Conservation (phyloP, 805 yeast species). For the Yarrowia sp. region DNA sequence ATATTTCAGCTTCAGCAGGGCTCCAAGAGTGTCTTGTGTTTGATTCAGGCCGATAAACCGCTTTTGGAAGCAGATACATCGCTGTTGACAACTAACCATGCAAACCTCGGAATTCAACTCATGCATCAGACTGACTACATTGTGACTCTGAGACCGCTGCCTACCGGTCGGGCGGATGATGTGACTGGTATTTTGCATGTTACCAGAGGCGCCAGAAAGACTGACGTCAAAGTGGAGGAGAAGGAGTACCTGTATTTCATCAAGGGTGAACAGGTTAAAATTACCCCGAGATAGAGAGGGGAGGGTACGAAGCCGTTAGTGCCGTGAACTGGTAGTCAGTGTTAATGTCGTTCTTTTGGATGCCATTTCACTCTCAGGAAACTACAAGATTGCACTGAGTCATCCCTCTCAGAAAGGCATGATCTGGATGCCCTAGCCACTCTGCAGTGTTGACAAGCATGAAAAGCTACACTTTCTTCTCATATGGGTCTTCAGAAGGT, state of each 20-base stretch:
- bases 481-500: too few species aligned
- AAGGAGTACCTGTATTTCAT: slow-evolving; percentile 19
- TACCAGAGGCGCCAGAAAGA: slow-evolving; percentile 1
- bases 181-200: slow-evolving; percentile 11
- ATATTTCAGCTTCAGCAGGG: slow-evolving; percentile 7
- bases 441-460: too few species aligned
- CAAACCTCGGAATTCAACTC: slow-evolving; percentile 21
- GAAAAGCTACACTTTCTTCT: too few species aligned
- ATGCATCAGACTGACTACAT: slow-evolving; percentile 17
- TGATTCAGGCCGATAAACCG: slow-evolving; percentile 16
- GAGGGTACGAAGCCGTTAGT: not conserved
- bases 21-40: not conserved
- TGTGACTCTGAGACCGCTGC: slow-evolving; percentile 1
- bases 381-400: too few species aligned
- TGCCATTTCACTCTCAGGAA: too few species aligned
- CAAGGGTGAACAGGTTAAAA: slow-evolving; percentile 27
- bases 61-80: slow-evolving; percentile 20
- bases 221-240: not conserved
- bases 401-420: too few species aligned
- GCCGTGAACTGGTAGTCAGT: too few species aligned
- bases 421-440: too few species aligned
- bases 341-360: too few species aligned
- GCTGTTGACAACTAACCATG: slow-evolving; percentile 6
- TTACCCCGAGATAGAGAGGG: not conserved
- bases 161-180: slow-evolving; percentile 19